Percentiles rank a stretch among this genome's conserved stretches.
These are phyloP conservation scores for Dichotomocladium elegans DNA, from an alignment of 371 early-diverging fungal genomes.

Conservation along the genomic window DNA sequence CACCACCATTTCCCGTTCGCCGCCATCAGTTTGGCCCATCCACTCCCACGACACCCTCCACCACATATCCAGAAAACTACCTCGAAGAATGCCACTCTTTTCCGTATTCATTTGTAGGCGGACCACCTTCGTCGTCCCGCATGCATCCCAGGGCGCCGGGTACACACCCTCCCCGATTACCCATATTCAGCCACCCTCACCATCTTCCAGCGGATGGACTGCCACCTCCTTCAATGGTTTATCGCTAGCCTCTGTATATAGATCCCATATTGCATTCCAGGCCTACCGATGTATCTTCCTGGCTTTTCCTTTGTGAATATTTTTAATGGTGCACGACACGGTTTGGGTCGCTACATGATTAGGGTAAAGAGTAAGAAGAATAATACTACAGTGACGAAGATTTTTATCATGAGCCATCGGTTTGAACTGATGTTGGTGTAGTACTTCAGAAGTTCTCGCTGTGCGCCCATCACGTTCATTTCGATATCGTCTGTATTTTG, in stretches of 20 bases:
- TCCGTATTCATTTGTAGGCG: neutral
- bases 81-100: neutral
- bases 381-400: constrained; percentile 79
- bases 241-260: neutral
- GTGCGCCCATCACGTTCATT: constrained; percentile 88
- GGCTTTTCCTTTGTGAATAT: neutral
- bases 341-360: constrained; percentile 32
- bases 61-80: neutral
- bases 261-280: no score
- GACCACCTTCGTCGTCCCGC: neutral
- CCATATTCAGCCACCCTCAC: neutral
- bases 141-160: constrained; percentile 3
- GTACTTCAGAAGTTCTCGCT: constrained; percentile 85
- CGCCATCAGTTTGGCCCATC: neutral
- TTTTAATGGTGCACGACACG: no score
- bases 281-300: no score
- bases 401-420: constrained; percentile 93
- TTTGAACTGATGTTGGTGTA: constrained; percentile 88
- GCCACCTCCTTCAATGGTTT: constrained; percentile 8
- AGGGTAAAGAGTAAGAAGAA: constrained; percentile 52
- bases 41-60: constrained; percentile 1
- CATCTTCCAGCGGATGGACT: constrained; percentile 3
- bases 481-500: constrained; percentile 93
- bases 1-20: no score
- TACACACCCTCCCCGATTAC: no score